Conservation (phyloP, 495 filamentous ascomycete species). For the Penicillium macrosclerotiorum region DNA sequence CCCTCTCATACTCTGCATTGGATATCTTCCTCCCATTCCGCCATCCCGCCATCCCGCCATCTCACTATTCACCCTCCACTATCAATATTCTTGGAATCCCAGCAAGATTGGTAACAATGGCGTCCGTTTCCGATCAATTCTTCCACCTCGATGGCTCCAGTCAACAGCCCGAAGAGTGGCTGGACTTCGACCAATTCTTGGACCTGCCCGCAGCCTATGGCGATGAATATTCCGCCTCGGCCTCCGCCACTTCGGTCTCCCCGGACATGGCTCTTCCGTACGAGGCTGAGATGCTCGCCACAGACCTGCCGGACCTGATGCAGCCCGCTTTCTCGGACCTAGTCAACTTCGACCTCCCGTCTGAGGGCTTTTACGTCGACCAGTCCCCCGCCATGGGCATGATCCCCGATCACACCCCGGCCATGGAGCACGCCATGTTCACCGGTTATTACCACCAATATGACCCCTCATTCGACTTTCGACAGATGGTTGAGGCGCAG, state of each 20-base stretch:
- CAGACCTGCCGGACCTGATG: conserved; percentile 18
- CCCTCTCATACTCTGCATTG: no score
- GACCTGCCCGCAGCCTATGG: conserved; percentile 32
- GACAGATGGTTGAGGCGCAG: conserved; percentile 41
- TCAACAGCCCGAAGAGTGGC: conserved; percentile 29
- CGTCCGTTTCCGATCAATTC: conserved; percentile 24
- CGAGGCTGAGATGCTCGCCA: conserved; percentile 23
- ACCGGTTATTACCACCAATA: conserved; percentile 23
- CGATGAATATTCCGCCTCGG: conserved; percentile 33
- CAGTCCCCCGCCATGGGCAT: conserved; percentile 22
- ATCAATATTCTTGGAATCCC: conserved; percentile 12
- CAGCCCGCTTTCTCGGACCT: conserved; percentile 30
- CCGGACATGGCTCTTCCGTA: conserved; percentile 33
- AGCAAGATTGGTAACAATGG: conserved; percentile 14
- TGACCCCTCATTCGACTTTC: conserved; percentile 24
- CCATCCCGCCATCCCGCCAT: not conserved
- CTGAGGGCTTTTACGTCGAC: conserved; percentile 19
- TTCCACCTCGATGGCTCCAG: conserved; percentile 15
- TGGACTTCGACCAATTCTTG: conserved; percentile 41
- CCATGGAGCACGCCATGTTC: conserved; percentile 28
- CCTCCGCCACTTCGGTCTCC: conserved; percentile 34
- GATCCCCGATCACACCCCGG: conserved; percentile 22
- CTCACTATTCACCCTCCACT: not conserved
- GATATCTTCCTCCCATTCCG: not conserved
- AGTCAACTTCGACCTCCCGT: conserved; percentile 22